Conservation (phyloP, 2,329 filamentous ascomycete genomes). For the Penicillium sp. region DNA sequence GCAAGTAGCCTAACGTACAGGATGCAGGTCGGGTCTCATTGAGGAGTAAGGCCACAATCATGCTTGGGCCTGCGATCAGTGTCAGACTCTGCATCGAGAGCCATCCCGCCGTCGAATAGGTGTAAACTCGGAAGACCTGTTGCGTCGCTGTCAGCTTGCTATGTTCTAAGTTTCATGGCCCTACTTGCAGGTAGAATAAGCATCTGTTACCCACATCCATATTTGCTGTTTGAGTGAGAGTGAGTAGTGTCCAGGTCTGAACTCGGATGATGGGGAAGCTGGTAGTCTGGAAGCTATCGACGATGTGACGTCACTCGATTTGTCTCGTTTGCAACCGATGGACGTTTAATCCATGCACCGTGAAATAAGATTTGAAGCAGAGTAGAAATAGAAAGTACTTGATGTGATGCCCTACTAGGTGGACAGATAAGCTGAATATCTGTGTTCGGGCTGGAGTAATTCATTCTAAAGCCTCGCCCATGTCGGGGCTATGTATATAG, state of each 20-base stretch:
- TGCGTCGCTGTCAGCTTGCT: conserved; percentile 6
- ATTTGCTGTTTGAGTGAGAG: neutral
- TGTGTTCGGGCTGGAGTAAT: too few relatives aligned
- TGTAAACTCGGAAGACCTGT: conserved; percentile 54
- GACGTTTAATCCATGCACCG: neutral
- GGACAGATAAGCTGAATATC: neutral
- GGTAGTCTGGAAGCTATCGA: neutral
- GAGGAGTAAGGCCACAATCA: conserved; percentile 66
- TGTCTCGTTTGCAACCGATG: conserved; percentile 18
- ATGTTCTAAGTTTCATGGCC: neutral
- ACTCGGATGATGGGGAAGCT: neutral
- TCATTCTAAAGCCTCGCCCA: neutral
- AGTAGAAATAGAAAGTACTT: neutral
- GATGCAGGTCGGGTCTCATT: conserved; percentile 62
- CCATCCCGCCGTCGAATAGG: conserved; percentile 53
- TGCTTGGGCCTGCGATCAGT: conserved; percentile 64
- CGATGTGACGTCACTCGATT: conserved; percentile 25
- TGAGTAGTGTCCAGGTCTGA: too few relatives aligned
- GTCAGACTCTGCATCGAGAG: conserved; percentile 55
- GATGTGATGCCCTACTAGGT: neutral
- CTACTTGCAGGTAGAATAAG: neutral
- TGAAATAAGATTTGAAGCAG: neutral
- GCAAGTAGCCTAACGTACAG: conserved; percentile 48
- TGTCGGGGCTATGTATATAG: neutral
- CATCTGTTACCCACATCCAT: conserved; percentile 6